Conservation (phyloP, 768 basidiomycete genomes). For the Sporobolomyces pararoseus region DNA sequence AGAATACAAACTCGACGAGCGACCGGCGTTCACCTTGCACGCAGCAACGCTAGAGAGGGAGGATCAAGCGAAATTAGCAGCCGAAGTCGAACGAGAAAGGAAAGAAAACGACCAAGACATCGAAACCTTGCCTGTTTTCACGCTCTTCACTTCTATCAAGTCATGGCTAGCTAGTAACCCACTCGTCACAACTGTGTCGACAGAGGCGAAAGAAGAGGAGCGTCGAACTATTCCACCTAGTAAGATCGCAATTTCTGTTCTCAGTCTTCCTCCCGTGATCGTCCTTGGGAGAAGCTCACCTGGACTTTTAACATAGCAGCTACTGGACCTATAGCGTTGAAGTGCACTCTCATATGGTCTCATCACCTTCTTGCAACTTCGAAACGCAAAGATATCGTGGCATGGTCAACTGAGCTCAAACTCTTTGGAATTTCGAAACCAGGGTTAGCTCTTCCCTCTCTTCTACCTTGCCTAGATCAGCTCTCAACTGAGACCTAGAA, state of each 20-base stretch:
- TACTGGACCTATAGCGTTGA: conserved; percentile 13
- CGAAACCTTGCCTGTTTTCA: conserved; percentile 23
- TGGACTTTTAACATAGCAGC: too few species aligned
- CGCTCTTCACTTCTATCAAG: conserved; percentile 23
- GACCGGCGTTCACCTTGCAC: conserved; percentile 1
- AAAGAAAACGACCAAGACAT: not conserved
- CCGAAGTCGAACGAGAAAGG: not conserved
- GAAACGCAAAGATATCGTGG: conserved; percentile 42
- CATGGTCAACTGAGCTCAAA: conserved; percentile 35
- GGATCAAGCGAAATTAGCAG: conserved; percentile 9
- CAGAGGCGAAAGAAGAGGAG: not conserved
- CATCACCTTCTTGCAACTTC: conserved; percentile 43
- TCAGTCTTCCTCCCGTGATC: too few species aligned
- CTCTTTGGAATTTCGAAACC: conserved; percentile 36
- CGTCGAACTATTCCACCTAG: not conserved
- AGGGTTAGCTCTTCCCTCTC: conserved; percentile 15
- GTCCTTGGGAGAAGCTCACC: too few species aligned
- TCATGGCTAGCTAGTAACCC: conserved; percentile 13
- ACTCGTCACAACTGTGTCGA: not conserved
- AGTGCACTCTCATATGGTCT: conserved; percentile 30
- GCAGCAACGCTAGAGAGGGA: not conserved
- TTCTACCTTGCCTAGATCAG: not conserved
- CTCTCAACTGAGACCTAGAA: not conserved
- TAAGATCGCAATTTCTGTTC: too few species aligned
- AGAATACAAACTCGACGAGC: not conserved